These are phyloP conservation scores for Sparassis latifolia DNA, from an alignment of 1,284 basidiomycete species.

Conservation along the genomic window DNA sequence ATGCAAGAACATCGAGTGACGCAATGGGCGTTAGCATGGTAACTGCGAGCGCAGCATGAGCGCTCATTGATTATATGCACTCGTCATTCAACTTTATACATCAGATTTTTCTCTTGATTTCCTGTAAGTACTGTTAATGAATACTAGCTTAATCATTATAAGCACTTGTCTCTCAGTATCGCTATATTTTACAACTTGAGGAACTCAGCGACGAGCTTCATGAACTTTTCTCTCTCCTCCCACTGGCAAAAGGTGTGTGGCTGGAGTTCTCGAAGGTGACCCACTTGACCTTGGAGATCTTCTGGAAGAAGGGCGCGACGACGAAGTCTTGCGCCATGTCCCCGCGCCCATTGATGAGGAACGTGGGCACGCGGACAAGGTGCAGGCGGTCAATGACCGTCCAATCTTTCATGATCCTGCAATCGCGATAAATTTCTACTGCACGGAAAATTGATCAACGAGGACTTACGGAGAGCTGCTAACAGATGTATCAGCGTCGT, in stretches of 20 bases:
- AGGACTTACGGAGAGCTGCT: slow-evolving; percentile 11
- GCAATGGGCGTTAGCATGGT: no score
- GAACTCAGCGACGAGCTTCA: slow-evolving; percentile 21
- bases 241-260: slow-evolving; percentile 22
- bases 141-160: no score
- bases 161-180: no score
- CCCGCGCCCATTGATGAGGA: slow-evolving; percentile 24
- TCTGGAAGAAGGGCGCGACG: slow-evolving; percentile 20
- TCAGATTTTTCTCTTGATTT: no score
- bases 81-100: no score
- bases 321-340: slow-evolving; percentile 22
- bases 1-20: no score
- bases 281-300: slow-evolving; percentile 22
- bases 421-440: background rate
- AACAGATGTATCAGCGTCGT: slow-evolving; percentile 16
- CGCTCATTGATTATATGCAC: no score
- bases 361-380: slow-evolving; percentile 21
- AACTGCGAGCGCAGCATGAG: no score
- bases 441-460: background rate
- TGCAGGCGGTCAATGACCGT: slow-evolving; percentile 19
- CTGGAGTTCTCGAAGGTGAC: slow-evolving; percentile 21
- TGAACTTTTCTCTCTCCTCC: slow-evolving; percentile 23
- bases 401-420: slow-evolving; percentile 21
- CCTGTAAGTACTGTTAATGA: no score
- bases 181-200: slow-evolving; percentile 1